Base-by-base conservation (phyloP, 371 early-diverging fungal species). In the Rhizomucor pusillus region DNA sequence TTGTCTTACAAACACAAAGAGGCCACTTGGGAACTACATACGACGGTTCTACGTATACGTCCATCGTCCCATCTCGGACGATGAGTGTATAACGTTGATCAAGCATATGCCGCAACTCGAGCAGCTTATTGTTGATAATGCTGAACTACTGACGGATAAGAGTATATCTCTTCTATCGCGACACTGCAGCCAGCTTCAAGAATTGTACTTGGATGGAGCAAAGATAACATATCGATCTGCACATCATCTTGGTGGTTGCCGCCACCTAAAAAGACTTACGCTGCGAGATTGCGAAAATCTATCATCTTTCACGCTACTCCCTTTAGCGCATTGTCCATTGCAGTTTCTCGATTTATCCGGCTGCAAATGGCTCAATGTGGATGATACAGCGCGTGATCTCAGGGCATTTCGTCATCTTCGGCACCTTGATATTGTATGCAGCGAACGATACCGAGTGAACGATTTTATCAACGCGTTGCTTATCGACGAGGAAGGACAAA, bases 381-480 rank as follows among this genome's bases (percentile, higher is more conserved):
- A 50, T 25, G 69, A 77, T n/a, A 77, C 77, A n/a, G 74, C 74
- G 0, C 50, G 57, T 46, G 77, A 77, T 37, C 35, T 77, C 0
- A 43, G 62, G 5, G 57, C 57, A 1, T 62, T 77, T 23, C 36
- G 48, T 3, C 20, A 54, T 16, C 50, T 77, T 34, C 65, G 59
- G 14, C 62, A 66, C 25, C 61, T 77, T 1, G 69, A 67, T 29
- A 62, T 77, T n/a, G 57, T 77, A 1, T 71, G 73, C 52, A 71
- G 74, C 29, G 47, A 55, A n/a, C 25, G 23, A 22, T 36, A 46
- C 33, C 58, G 54, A 46, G 18, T 50, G 24, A 50, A 47, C 14
- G 59, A 60, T n/a, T 72, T 67, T 40, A 54, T 66, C 2, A 40
- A 50, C 20, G 33, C 43, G 7, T 25, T 47, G 22, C 16, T 24